Base-by-base conservation (phyloP, 1,284 basidiomycete genomes). In the Lentinula novae-zelandiae region DNA sequence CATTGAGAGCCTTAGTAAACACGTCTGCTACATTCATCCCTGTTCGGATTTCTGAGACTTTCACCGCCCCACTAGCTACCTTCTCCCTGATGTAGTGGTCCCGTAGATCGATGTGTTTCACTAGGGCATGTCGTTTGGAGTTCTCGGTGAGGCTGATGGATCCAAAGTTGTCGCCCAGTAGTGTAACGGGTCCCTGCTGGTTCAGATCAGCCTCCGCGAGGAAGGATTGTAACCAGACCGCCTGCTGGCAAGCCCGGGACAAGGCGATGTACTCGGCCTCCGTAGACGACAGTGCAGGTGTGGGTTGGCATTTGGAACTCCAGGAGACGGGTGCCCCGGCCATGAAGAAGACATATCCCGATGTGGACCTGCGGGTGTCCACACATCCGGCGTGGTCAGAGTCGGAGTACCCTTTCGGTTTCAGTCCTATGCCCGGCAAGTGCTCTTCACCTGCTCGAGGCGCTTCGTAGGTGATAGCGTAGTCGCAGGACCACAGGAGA, bases 251-350 rank as follows among this genome's bases (percentile, higher is more conserved):
- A 65, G 4, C 67, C 66, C 1, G 36, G 51, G 61, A 76, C 72
- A 5, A 53, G 5, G 74, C 71, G 36, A 76, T 69, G 57, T 75
- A 78, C 63, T 78, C 75, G 0, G 76, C 70, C 55, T 75, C 73
- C 0, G 68, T 67, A 1, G 73, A 71, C 1, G 75, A 78, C 2
- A 63, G 49, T 0, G 73, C 65, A 0, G 72, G 66, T 0, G 66
- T 68, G 0, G 59, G 9, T 61, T 78, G 76, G 13, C 70, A 65
- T 17, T 70, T 68, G 0, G 70, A 72, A 33, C 64, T 68, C 75
- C 73, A 76, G 0, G 69, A 68, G 2, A 74, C 63, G 0, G 72
- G 64, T 33, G 68, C 69, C 0, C 70, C 68, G 7, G 65, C 70
- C 51, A 74, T 67, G 1, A 68, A 62, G 48, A 73, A 71, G 0